Percentiles rank a stretch among this genome's conserved stretches.
These are phyloP conservation scores for Groenewaldozyma tartarivorans DNA, from an alignment of 805 yeast genomes.

Conservation along the genomic window DNA sequence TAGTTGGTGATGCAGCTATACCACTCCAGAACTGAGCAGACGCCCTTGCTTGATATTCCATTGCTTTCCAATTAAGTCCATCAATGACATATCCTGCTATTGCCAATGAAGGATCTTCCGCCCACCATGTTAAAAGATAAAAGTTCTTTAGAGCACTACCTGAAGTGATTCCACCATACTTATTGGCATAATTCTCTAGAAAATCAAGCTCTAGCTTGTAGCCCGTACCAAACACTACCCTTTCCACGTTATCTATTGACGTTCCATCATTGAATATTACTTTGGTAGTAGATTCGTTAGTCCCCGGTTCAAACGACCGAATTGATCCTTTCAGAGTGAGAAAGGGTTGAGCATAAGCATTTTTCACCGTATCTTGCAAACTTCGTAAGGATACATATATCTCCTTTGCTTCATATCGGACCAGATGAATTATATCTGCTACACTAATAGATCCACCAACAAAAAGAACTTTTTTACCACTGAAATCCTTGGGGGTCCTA, in stretches of 20 bases:
- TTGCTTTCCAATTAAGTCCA: slow-evolving; percentile 7
- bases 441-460: slow-evolving; percentile 73
- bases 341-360: slow-evolving; percentile 12
- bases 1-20: slow-evolving; percentile 5
- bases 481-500: slow-evolving; percentile 37
- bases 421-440: slow-evolving; percentile 53
- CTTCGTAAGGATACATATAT: slow-evolving; percentile 7
- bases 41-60: slow-evolving; percentile 10
- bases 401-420: slow-evolving; percentile 10
- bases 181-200: slow-evolving; percentile 6
- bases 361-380: slow-evolving; percentile 1
- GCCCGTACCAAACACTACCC: slow-evolving; percentile 30
- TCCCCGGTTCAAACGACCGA: slow-evolving; percentile 1
- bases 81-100: slow-evolving; percentile 10
- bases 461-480: slow-evolving; percentile 39
- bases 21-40: slow-evolving; percentile 10
- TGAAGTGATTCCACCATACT: slow-evolving; percentile 11
- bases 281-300: slow-evolving; percentile 5
- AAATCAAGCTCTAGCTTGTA: slow-evolving; percentile 31
- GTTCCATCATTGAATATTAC: slow-evolving; percentile 14
- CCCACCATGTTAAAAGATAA: slow-evolving; percentile 32
- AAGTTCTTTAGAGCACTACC: slow-evolving; percentile 26
- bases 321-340: slow-evolving; percentile 8
- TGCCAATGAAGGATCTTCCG: slow-evolving; percentile 30
- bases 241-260: slow-evolving; percentile 22